These are phyloP conservation scores for Podaxis rugospora DNA, from an alignment of 768 basidiomycete genomes.

Conservation along the genomic window DNA sequence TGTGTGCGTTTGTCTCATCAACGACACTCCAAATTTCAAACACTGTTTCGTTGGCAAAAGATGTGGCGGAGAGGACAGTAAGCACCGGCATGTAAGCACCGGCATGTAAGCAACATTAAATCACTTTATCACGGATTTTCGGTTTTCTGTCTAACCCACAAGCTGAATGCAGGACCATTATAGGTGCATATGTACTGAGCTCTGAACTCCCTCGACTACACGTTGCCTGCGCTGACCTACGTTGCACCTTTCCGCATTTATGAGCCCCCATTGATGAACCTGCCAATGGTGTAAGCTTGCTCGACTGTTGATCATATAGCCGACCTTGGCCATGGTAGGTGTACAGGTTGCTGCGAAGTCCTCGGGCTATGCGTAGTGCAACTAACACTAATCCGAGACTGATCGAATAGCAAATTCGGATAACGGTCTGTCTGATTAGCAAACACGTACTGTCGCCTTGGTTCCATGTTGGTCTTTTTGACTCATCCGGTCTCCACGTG, in stretches of 20 bases:
- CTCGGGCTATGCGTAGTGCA: not conserved
- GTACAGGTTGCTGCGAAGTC: not conserved
- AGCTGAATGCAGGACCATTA: not conserved
- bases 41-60: not conserved
- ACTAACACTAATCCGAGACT: not conserved
- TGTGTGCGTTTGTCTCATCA: not conserved
- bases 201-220: too few species aligned
- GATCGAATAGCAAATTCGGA: not conserved
- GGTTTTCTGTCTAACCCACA: not conserved
- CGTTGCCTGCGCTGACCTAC: too few species aligned
- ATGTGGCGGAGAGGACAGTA: not conserved
- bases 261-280: too few species aligned
- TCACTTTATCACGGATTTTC: not conserved
- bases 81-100: not conserved
- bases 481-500: too few species aligned
- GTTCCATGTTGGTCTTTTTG: too few species aligned
- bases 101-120: too few species aligned
- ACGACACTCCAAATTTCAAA: not conserved
- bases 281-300: not conserved
- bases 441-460: not conserved
- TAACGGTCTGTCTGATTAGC: not conserved
- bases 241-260: too few species aligned
- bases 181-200: not conserved
- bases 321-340: not conserved
- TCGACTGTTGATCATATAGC: not conserved